Base-by-base conservation (phyloP, 2,329 filamentous ascomycete genomes). In the Aspergillus eucalypticola region DNA sequence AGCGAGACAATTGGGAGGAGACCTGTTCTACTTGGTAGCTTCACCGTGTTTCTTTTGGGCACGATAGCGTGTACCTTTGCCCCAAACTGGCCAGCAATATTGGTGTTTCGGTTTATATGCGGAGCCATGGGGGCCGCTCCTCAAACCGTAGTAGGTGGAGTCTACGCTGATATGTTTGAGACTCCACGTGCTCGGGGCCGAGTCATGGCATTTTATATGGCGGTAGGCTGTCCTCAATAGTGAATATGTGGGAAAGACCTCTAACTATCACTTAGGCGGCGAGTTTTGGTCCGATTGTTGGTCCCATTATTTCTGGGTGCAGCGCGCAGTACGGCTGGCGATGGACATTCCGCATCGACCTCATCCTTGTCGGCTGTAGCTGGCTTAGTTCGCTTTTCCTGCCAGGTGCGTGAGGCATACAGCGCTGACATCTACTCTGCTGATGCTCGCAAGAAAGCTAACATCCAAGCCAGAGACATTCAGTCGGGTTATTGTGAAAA, bases 311-410 rank as follows among this genome's bases (percentile, higher is more conserved):
- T 21, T 81, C 79, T 0, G 80, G 80, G 0, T 82, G 76, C 49
- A 68, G 74, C 5, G 69, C 76, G 0, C 55, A 68, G 1, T 67
- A 76, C n/a, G 74, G 72, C 1, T 83, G 81, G 81, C 71, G 78
- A 23, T 82, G 79, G 78, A 72, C 75, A 0, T 83, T 82, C 39
- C 79, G 79, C 84, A 82, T 91, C 23, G 88, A 80, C 13, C 78
- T 90, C 15, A 89, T 92, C 17, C 80, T 90, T 57, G 89, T 89
- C 2, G 79, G 71, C 3, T 64, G 68, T 3, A 88, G 87, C 1
- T 81, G 88, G 73, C 71, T 87, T 2, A 77, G 86, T 1, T 75
- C 90, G 13, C 59, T 86, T n/a, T 81, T 88, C 61, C 80, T 91
- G 59, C 88, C 86, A 15, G 71, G 71, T 73, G 66, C 10, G 27